phyloP scores from a whole-genome alignment of 192 early-diverging fungal species.

The Lobulomyces angularis region DNA sequence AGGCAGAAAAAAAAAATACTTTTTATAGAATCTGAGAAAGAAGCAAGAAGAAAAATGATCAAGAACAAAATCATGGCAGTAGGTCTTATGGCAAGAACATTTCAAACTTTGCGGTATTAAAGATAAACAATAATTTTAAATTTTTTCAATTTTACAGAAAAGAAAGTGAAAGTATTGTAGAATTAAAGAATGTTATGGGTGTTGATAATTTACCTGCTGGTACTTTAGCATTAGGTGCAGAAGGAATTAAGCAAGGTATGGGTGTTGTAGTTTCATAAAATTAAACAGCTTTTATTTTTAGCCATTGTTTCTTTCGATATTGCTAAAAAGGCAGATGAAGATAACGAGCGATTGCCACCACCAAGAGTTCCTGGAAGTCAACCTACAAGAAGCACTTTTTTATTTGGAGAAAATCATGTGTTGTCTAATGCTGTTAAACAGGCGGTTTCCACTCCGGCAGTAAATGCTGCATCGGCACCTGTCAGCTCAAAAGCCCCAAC shows the following conservation, averaged over 20 bases:
- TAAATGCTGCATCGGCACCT: no score
- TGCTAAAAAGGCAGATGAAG: slow-evolving; percentile 75
- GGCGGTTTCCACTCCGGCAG: no score
- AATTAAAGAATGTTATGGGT: slow-evolving; percentile 81
- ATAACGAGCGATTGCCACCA: slow-evolving; percentile 89
- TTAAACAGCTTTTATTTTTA: slow-evolving; percentile 10
- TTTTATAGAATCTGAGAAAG: slow-evolving; percentile 33
- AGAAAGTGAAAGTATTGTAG: slow-evolving; percentile 84
- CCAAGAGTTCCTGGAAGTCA: no score
- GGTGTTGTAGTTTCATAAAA: not conserved
- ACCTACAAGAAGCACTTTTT: no score
- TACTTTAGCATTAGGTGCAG: slow-evolving; percentile 74
- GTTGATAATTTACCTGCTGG: slow-evolving; percentile 76
- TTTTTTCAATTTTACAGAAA: slow-evolving; percentile 24
- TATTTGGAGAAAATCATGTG: no score
- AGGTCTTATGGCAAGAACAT: slow-evolving; percentile 79
- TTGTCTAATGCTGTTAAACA: no score
- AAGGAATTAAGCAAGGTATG: slow-evolving; percentile 76
- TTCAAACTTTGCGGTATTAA: slow-evolving; percentile 65
- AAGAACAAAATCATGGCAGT: slow-evolving; percentile 86
- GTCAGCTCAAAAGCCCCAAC: no score
- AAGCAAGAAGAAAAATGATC: slow-evolving; percentile 55
- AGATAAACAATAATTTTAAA: not conserved
- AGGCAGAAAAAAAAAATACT: not conserved
- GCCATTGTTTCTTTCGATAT: slow-evolving; percentile 87